Base-by-base conservation (phyloP, 805 yeast genomes). In the Wickerhamiella azymoides region DNA sequence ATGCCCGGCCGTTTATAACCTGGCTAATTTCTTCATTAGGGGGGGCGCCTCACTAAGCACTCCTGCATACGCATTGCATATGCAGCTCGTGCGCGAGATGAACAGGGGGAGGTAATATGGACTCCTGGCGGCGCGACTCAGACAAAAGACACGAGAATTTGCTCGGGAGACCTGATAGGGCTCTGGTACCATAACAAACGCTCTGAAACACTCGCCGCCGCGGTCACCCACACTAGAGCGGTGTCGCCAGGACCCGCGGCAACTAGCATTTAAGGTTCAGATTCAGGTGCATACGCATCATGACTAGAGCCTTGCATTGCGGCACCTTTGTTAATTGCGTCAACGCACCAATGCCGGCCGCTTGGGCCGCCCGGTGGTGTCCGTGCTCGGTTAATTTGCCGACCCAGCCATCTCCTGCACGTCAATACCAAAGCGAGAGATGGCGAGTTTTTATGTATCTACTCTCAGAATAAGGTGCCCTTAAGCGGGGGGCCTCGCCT, bases 41-140 rank as follows among this genome's bases (percentile, higher is more conserved):
- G 38, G 40, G 28, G 41, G 13, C 30, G 10, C n/a, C 26, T 41
- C 11, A 11, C 32, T 41, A 36, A 41, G 6, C 44, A 41, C n/a
- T 19, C 43, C 33, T 41, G 44, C 44, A 41, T 41, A 30, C 13
- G 27, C 37, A 32, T 18, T 41, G 38, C 44, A 24, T 33, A 17
- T 41, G 38, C 44, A 41, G 14, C 24, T n/a, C 37, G 25, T 8
- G 27, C 11, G 14, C 11, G 25, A 10, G 10, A 7, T 11, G 16
- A 16, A 2, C 33, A 30, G 9, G n/a, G 33, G 33, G 33, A 5
- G 33, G 11, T 10, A 13, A 13, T 3, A 3, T 21, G 24, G 24
- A 4, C 24, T 7, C 24, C 24, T 21, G 24, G 24, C 7, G 24
- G 4, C 24, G 24, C 24, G 24, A 21, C 24, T 21, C 4, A 21